These are phyloP conservation scores for Staphylotrichum tortipilum DNA, from an alignment of 495 filamentous ascomycete species.

Conservation along the genomic window DNA sequence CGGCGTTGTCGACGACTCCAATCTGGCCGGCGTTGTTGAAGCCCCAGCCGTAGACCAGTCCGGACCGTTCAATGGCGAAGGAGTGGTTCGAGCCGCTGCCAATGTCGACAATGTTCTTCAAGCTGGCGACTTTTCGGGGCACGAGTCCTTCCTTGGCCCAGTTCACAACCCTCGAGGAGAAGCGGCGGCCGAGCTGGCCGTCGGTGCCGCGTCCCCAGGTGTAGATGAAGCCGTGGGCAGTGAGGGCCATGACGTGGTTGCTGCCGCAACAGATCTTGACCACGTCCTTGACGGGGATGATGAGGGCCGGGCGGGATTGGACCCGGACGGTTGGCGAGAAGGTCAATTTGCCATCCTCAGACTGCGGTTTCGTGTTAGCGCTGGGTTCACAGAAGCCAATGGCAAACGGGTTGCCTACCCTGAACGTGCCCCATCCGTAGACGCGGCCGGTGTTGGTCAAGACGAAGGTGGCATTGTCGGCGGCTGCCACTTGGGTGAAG, in stretches of 20 bases:
- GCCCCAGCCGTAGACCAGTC: constrained; percentile 71
- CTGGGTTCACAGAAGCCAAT: not conserved
- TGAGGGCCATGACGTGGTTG: constrained; percentile 61
- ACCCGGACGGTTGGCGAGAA: constrained; percentile 5
- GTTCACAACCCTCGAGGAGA: constrained; percentile 42
- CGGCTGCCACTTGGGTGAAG: constrained; percentile 53
- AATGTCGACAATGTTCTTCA: constrained; percentile 45
- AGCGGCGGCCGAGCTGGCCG: constrained; percentile 54
- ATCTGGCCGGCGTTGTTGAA: constrained; percentile 68
- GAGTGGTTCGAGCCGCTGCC: constrained; percentile 54
- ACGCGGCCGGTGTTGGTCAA: constrained; percentile 56
- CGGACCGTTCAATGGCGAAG: constrained; percentile 64
- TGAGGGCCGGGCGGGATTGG: constrained; percentile 1
- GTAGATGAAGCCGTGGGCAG: constrained; percentile 49
- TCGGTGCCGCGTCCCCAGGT: constrained; percentile 60
- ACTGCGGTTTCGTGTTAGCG: not conserved
- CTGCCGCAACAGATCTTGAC: constrained; percentile 48
- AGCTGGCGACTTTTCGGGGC: constrained; percentile 49
- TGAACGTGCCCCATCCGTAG: constrained; percentile 66
- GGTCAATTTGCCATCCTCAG: constrained; percentile 5
- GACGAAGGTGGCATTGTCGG: constrained; percentile 55
- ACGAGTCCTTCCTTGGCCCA: constrained; percentile 33
- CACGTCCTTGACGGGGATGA: constrained; percentile 42
- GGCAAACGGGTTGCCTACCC: constrained; percentile 21
- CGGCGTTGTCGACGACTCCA: constrained; percentile 40